Evolutionary conservation across 495 filamentous ascomycete species (phyloP), one percentile per base, ranked within the genome.

Genomic region (Trichoderma asperelloides): DNA sequence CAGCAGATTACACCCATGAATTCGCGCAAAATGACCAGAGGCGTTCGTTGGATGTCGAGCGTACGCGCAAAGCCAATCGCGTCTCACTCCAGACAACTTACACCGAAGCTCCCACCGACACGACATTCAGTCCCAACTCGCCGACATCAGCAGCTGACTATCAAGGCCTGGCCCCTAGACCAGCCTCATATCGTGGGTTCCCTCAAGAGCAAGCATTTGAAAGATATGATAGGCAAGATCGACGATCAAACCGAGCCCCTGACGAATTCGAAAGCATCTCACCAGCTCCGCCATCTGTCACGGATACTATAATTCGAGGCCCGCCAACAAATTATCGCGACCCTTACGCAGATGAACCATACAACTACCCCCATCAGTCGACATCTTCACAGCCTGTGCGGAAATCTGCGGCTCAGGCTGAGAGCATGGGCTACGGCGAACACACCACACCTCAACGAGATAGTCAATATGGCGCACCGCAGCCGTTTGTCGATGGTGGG

Each of bases 271-370:
- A 76, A 70, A 74, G 74, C 75, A 68, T 72, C 75, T 62, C 75
- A 66, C 63, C 71, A 27, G 73, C 74, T 57, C 67, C 76, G 41
- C 83, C 78, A 7, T 85, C 85, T 67, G 79, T 81, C 51, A 87
- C 82, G 27, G 84, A 87, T 64, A 87, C 88, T 65, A 82, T 79
- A 2, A 86, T 87, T 5, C 82, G 81, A 71, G 80, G 80, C 28
- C 85, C 83, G 27, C 83, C 86, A 1, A 74, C 82, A n/a, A 86
- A 84, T 51, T 89, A 87, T 72, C 80, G 76, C 67, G 75, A 81
- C 23, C 80, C 83, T 28, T 79, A 85, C 67, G 75, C 72, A 39
- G 78, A 72, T 68, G 76, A 75, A n/a, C 72, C 73, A 62, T 70
- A 74, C 18, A 70, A 60, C 13, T 18, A 27, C 23, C 8, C 27